phyloP scores from a whole-genome alignment of 2,329 filamentous ascomycete genomes.

The Lachnellula arida region DNA sequence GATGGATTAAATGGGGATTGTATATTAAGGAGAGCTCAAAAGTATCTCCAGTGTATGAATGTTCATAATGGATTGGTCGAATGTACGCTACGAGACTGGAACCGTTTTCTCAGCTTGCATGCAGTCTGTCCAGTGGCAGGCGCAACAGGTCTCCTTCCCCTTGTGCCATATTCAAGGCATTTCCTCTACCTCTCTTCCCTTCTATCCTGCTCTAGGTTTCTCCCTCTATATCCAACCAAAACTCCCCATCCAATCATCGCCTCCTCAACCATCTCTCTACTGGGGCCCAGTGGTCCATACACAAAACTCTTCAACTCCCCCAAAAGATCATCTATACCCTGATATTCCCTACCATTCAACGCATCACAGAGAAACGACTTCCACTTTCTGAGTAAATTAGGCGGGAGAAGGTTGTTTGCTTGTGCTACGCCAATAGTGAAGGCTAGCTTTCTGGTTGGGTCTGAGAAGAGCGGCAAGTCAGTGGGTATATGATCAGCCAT shows the following conservation, averaged over 20 bases:
- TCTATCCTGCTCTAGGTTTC: neutral
- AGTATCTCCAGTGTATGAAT: slow-evolving; percentile 13
- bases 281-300: neutral
- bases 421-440: slow-evolving; percentile 5
- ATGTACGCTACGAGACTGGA: no score
- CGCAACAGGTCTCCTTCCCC: no score
- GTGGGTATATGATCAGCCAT: no score
- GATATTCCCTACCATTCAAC: neutral
- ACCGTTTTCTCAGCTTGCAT: neutral
- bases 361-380: neutral
- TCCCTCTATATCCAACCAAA: neutral
- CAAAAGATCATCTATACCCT: neutral
- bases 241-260: neutral
- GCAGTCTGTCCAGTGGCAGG: no score
- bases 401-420: neutral
- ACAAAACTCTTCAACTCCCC: neutral
- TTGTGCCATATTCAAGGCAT: neutral
- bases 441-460: neutral
- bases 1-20: slow-evolving; percentile 34
- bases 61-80: neutral
- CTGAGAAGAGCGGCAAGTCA: neutral
- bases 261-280: neutral
- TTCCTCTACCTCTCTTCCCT: neutral
- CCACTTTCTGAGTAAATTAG: neutral
- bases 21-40: neutral